Evolutionary conservation across 2,329 filamentous ascomycete species (phyloP).

Genomic region (Cordyceps tenuipes): DNA sequence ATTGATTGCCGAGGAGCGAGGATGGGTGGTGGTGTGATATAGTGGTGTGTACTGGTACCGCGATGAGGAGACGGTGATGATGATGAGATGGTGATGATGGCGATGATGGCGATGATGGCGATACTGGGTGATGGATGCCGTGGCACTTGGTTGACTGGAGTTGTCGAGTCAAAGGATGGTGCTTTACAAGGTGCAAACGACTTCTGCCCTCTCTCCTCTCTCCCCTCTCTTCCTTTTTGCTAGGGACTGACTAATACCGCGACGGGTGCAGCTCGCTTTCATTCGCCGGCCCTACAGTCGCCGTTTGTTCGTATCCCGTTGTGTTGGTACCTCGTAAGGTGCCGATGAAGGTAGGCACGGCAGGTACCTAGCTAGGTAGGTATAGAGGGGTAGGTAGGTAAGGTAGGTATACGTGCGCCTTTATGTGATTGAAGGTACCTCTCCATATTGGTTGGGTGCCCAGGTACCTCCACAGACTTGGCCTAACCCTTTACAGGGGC

Average conservation of each 20-base stretch:
- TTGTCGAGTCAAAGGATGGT: background rate
- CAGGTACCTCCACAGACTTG: background rate
- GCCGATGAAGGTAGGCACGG: too few relatives aligned
- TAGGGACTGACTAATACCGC: too few relatives aligned
- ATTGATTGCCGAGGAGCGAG: conserved; percentile 8
- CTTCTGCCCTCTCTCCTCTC: background rate
- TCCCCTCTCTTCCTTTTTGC: background rate
- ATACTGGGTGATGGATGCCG: background rate
- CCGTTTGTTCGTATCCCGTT: background rate
- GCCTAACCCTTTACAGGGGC: background rate
- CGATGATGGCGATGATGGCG: background rate
- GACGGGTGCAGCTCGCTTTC: background rate
- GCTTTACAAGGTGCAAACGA: background rate
- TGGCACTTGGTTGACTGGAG: background rate
- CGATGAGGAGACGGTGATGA: background rate
- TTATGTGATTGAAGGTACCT: background rate
- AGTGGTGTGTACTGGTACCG: background rate
- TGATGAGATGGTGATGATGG: background rate
- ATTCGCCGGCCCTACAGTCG: background rate
- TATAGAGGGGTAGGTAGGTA: too few relatives aligned
- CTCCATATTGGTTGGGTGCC: background rate
- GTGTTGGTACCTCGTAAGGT: background rate
- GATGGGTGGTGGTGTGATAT: background rate
- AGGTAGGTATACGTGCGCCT: background rate
- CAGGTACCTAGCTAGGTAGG: too few relatives aligned